These are phyloP conservation scores for Pterulicium gracile DNA, from an alignment of 1,284 basidiomycete genomes.

Conservation along the genomic window DNA sequence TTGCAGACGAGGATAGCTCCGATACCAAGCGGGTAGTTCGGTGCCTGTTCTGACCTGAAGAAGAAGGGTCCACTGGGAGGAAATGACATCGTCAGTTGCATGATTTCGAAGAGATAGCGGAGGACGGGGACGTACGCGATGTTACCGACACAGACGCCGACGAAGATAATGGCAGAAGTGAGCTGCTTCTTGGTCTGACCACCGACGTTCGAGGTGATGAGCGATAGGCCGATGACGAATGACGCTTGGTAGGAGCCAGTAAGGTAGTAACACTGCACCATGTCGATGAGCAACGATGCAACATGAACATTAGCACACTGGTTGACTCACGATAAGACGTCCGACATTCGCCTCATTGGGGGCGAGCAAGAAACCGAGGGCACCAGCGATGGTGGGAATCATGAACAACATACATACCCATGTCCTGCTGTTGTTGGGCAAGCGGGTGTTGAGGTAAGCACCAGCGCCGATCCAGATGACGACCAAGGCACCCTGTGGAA, in stretches of 20 bases:
- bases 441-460: constrained; percentile 12
- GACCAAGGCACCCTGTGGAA: constrained; percentile 19
- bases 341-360: constrained; percentile 11
- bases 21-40: constrained; percentile 12
- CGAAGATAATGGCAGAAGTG: constrained; percentile 14
- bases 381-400: constrained; percentile 14
- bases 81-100: background rate
- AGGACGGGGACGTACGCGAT: constrained; percentile 9
- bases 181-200: constrained; percentile 16
- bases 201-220: constrained; percentile 14
- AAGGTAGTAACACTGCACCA: constrained; percentile 13
- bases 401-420: constrained; percentile 14
- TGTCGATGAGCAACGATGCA: background rate
- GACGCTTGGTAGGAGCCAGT: constrained; percentile 14
- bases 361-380: constrained; percentile 13
- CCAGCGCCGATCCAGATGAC: constrained; percentile 12
- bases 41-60: constrained; percentile 12
- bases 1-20: constrained; percentile 14
- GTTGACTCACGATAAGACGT: constrained; percentile 8
- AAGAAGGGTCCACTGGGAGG: constrained; percentile 12
- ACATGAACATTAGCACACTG: too few relatives aligned
- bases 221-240: constrained; percentile 13
- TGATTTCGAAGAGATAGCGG: too few relatives aligned
- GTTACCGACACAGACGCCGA: constrained; percentile 14
- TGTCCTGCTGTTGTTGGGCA: constrained; percentile 14